These are phyloP conservation scores for Aspergillus aculeatus DNA, from an alignment of 2,329 filamentous ascomycete genomes.

Conservation along the genomic window DNA sequence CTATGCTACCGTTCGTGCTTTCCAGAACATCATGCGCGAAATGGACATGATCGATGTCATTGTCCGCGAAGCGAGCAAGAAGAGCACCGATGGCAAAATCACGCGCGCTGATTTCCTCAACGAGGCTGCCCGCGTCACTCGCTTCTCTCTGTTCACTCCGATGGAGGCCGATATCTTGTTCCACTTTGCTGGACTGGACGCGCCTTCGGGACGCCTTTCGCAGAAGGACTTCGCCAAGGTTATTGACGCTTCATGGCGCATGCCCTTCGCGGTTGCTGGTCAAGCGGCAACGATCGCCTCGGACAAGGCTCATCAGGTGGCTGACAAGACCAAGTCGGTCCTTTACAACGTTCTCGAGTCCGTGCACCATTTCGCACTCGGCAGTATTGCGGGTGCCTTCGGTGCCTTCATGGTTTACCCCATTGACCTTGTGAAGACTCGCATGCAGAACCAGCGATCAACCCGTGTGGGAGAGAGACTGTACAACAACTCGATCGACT, in stretches of 20 bases:
- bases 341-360: conserved; percentile 70
- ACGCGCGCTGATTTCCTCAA: conserved; percentile 92
- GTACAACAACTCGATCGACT: conserved; percentile 97
- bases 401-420: conserved; percentile 99
- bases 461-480: conserved; percentile 78
- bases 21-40: conserved; percentile 96
- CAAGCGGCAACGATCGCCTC: conserved; percentile 43
- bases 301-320: conserved; percentile 52
- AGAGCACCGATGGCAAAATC: conserved; percentile 87
- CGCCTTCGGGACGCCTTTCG: conserved; percentile 79
- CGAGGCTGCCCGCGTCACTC: conserved; percentile 84
- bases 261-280: conserved; percentile 56
- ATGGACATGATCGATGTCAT: conserved; percentile 97
- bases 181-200: conserved; percentile 92
- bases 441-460: conserved; percentile 94
- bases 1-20: conserved; percentile 94
- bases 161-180: conserved; percentile 99
- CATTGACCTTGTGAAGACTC: conserved; percentile 96
- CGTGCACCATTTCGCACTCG: conserved; percentile 84
- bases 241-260: conserved; percentile 87
- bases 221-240: conserved; percentile 90
- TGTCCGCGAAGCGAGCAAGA: conserved; percentile 78
- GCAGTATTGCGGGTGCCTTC: conserved; percentile 89
- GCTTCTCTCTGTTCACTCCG: conserved; percentile 94
- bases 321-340: conserved; percentile 56